phyloP scores from a whole-genome alignment of 176 grass and related monocot genomes.

The Tuctoria greenei region DNA sequence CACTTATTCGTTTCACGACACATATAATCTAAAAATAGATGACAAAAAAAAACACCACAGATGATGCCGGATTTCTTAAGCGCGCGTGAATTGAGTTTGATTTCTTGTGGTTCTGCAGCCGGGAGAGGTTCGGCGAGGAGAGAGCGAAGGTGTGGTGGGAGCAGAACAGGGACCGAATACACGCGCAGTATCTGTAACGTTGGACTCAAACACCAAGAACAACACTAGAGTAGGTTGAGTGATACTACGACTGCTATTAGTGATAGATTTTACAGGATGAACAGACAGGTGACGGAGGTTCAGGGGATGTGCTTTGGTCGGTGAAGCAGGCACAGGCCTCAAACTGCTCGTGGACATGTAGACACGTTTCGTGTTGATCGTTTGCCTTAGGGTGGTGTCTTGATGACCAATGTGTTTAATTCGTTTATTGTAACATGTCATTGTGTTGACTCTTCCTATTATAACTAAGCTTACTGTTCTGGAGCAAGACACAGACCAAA shows the following conservation, averaged over 20 bases:
- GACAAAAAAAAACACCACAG: neutral
- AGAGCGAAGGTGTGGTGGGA: conserved; percentile 97
- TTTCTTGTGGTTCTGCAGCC: conserved; percentile 46
- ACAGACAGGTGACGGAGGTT: neutral
- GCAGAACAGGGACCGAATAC: conserved; percentile 84
- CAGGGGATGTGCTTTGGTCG: neutral
- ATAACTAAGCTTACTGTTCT: neutral
- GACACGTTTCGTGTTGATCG: conserved; percentile 6
- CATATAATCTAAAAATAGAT: neutral
- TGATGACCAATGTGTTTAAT: conserved; percentile 21
- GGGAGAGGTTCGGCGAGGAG: conserved; percentile 82
- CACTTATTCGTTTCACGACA: neutral
- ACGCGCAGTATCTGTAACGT: conserved; percentile 76
- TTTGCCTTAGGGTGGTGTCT: conserved; percentile 11
- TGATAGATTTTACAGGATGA: conserved; percentile 37
- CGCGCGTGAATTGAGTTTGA: neutral
- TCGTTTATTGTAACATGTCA: conserved; percentile 5
- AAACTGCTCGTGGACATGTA: conserved; percentile 30
- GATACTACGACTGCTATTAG: conserved; percentile 7
- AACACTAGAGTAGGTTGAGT: conserved; percentile 33
- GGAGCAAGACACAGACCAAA: neutral
- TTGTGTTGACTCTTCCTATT: neutral
- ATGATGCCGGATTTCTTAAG: no score
- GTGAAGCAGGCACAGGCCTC: neutral
- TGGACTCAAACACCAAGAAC: neutral